Conservation (phyloP, 306 rosid genomes). For the Malus sylvestris region DNA sequence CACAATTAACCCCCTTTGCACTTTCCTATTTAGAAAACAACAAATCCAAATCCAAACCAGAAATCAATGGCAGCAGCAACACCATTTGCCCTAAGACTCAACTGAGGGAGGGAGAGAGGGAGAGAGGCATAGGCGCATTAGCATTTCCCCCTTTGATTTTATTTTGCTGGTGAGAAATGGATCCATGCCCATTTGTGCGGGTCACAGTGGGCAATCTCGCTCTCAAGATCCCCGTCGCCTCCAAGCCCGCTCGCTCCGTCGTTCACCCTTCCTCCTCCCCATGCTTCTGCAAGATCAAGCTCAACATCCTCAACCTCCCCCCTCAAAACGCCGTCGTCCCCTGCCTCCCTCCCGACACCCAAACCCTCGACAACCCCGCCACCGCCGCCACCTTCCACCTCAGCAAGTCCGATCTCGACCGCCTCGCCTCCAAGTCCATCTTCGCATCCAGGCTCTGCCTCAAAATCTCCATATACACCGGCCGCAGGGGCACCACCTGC, state of each 20-base stretch:
- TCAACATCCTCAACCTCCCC: conserved; percentile 51
- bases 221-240: conserved; percentile 64
- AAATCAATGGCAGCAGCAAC: background rate
- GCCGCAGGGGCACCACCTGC: conserved; percentile 30
- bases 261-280: conserved; percentile 76
- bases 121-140: background rate
- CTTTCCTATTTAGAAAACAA: background rate
- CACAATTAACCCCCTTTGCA: background rate
- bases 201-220: conserved; percentile 63
- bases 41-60: background rate
- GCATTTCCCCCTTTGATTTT: background rate
- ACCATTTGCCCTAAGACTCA: background rate
- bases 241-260: conserved; percentile 60
- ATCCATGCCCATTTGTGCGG: conserved; percentile 74
- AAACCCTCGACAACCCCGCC: conserved; percentile 28
- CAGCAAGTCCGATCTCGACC: conserved; percentile 48
- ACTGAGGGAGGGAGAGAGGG: background rate
- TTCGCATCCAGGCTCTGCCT: conserved; percentile 33
- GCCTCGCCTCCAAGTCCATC: conserved; percentile 35
- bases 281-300: conserved; percentile 62
- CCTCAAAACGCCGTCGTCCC: conserved; percentile 55
- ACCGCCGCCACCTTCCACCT: conserved; percentile 63
- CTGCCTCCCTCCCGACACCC: conserved; percentile 33
- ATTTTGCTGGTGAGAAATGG: conserved; percentile 27
- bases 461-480: conserved; percentile 42